Conservation (phyloP, 1,139 yeast genomes). For the Yamadazyma epiphylla region DNA sequence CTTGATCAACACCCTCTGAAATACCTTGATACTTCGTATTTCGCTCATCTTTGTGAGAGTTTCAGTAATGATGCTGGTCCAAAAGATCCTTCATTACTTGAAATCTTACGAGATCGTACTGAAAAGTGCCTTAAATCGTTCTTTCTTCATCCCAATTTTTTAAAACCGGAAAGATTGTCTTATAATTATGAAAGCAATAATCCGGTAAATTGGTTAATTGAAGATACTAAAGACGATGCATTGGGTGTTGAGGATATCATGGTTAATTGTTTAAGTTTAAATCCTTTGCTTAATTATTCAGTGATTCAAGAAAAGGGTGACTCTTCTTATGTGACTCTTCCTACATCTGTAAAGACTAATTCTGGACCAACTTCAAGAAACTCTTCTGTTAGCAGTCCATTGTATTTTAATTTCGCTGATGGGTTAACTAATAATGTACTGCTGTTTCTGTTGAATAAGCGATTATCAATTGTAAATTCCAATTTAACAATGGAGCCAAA, state of each 20-base stretch:
- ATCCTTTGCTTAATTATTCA: constrained; percentile 7
- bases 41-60: constrained; percentile 5
- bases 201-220: constrained; percentile 32
- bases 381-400: constrained; percentile 27
- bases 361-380: constrained; percentile 15
- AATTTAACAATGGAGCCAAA: constrained; percentile 20
- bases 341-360: neutral
- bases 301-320: neutral
- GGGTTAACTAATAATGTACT: constrained; percentile 2
- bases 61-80: constrained; percentile 6
- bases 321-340: too few species aligned
- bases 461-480: constrained; percentile 27
- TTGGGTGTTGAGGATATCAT: constrained; percentile 31
- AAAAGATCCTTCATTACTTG: constrained; percentile 3
- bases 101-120: constrained; percentile 2
- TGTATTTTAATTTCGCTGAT: constrained; percentile 14
- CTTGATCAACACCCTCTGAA: constrained; percentile 12
- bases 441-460: constrained; percentile 15
- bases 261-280: constrained; percentile 27
- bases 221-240: constrained; percentile 15
- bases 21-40: constrained; percentile 8
- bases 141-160: constrained; percentile 48
- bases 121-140: constrained; percentile 18
- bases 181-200: constrained; percentile 40
- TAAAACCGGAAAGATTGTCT: constrained; percentile 21